Percentiles rank a stretch among this genome's conserved stretches.
Evolutionary conservation across 148 eudicot species (phyloP).

Genomic region (Polygonum aviculare): DNA sequence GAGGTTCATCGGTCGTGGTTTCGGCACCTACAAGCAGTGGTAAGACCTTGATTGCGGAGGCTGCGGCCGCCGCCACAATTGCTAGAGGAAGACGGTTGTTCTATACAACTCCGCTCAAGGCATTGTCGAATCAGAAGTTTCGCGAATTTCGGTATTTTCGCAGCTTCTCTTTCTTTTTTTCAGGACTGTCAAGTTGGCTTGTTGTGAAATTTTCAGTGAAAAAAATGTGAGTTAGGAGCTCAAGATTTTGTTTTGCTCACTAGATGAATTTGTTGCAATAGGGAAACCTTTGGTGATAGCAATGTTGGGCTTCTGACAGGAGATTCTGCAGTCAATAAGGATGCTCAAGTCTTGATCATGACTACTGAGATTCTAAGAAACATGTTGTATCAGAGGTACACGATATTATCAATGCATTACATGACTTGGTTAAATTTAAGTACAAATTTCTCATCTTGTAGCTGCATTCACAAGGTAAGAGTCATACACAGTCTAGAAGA

Average conservation of each 20-base stretch:
- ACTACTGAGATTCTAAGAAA: conserved; percentile 96
- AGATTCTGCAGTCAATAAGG: conserved; percentile 89
- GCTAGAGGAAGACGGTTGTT: conserved; percentile 78
- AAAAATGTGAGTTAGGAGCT: neutral
- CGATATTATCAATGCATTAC: neutral
- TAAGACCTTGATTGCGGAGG: conserved; percentile 92
- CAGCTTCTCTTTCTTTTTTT: neutral
- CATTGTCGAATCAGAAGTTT: conserved; percentile 92
- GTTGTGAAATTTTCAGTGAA: neutral
- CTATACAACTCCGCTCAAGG: conserved; percentile 95
- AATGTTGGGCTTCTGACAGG: conserved; percentile 98
- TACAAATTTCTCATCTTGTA: neutral
- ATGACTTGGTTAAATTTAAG: neutral
- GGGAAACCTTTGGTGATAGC: conserved; percentile 82
- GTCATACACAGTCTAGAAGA: neutral
- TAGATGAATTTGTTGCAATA: conserved; percentile 15
- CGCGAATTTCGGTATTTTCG: conserved; percentile 68
- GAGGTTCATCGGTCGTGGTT: conserved; percentile 93
- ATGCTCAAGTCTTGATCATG: conserved; percentile 92
- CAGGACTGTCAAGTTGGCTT: neutral
- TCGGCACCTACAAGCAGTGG: conserved; percentile 99
- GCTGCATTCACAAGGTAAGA: neutral
- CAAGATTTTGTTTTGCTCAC: neutral
- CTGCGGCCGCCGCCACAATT: conserved; percentile 86
- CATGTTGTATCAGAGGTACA: conserved; percentile 87